phyloP scores from a whole-genome alignment of 495 filamentous ascomycete genomes.

The Amorphotheca resinae region DNA sequence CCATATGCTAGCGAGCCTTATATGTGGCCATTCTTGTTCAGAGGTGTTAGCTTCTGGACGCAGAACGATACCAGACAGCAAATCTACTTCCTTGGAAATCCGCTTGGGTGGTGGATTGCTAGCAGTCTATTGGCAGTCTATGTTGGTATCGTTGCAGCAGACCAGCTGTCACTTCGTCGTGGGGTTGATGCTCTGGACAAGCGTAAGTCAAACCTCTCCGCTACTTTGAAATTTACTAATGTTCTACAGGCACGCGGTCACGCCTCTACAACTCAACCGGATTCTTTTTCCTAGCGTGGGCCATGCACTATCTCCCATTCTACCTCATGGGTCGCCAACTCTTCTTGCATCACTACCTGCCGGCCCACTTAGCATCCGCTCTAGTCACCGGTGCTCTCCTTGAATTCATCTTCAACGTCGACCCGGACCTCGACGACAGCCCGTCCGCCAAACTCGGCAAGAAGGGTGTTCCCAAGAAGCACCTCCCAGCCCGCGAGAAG shows the following conservation, averaged over 20 bases:
- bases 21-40: slow-evolving; percentile 92
- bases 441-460: slow-evolving; percentile 38
- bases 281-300: slow-evolving; percentile 98
- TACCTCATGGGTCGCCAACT: slow-evolving; percentile 96
- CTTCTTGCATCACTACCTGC: slow-evolving; percentile 95
- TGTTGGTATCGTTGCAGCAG: slow-evolving; percentile 79
- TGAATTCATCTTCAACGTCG: slow-evolving; percentile 90
- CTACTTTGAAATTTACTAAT: neutral
- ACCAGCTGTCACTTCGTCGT: slow-evolving; percentile 83
- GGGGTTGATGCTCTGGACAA: slow-evolving; percentile 89
- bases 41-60: slow-evolving; percentile 98
- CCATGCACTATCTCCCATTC: slow-evolving; percentile 95
- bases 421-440: slow-evolving; percentile 46
- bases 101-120: slow-evolving; percentile 93
- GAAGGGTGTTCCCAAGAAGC: slow-evolving; percentile 34
- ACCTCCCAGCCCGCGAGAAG: slow-evolving; percentile 63
- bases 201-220: slow-evolving; percentile 50
- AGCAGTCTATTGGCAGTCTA: slow-evolving; percentile 88
- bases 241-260: slow-evolving; percentile 62
- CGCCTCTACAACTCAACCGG: slow-evolving; percentile 96
- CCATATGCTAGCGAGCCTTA: slow-evolving; percentile 92
- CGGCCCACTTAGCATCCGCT: slow-evolving; percentile 82
- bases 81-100: slow-evolving; percentile 98
- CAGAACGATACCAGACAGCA: slow-evolving; percentile 91
- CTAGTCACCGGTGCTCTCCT: slow-evolving; percentile 91